Percentiles rank a stretch among this genome's conserved stretches.
phyloP scores from a whole-genome alignment of 495 filamentous ascomycete species.

The Hyphodiscus hymeniophilus region DNA sequence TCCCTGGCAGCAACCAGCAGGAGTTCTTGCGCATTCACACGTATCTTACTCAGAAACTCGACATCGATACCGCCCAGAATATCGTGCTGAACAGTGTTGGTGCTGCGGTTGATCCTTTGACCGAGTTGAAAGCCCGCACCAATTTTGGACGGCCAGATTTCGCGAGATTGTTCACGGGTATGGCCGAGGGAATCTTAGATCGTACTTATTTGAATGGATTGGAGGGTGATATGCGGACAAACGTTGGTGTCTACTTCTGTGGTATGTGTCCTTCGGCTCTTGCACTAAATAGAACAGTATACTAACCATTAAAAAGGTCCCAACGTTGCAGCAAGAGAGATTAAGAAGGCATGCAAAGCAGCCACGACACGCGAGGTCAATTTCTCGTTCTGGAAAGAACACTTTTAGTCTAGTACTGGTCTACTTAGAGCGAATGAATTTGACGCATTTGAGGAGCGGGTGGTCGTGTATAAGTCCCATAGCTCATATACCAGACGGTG shows the following conservation, averaged over 20 bases:
- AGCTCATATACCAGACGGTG: too few relatives aligned
- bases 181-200: slow-evolving; percentile 81
- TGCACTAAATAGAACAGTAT: not conserved
- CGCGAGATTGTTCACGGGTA: slow-evolving; percentile 65
- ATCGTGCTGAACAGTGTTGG: slow-evolving; percentile 96
- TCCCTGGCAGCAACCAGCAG: slow-evolving; percentile 49
- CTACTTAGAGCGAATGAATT: not conserved
- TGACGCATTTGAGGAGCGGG: too few relatives aligned
- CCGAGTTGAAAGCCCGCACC: slow-evolving; percentile 78
- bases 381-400: slow-evolving; percentile 99
- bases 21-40: slow-evolving; percentile 98
- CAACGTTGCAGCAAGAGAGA: slow-evolving; percentile 71
- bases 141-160: slow-evolving; percentile 97
- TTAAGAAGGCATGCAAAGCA: slow-evolving; percentile 67
- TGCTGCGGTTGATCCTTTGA: slow-evolving; percentile 77
- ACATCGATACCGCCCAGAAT: slow-evolving; percentile 86
- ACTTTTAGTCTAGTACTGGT: slow-evolving; percentile 38
- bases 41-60: slow-evolving; percentile 89
- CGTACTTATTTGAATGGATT: slow-evolving; percentile 78
- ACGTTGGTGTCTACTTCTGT: slow-evolving; percentile 97
- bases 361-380: slow-evolving; percentile 68
- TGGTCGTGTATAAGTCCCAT: too few relatives aligned
- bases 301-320: slow-evolving; percentile 30
- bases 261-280: slow-evolving; percentile 13
- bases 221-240: slow-evolving; percentile 62